Conservation (phyloP, 2,329 filamentous ascomycete genomes). For the Botryotinia calthae region DNA sequence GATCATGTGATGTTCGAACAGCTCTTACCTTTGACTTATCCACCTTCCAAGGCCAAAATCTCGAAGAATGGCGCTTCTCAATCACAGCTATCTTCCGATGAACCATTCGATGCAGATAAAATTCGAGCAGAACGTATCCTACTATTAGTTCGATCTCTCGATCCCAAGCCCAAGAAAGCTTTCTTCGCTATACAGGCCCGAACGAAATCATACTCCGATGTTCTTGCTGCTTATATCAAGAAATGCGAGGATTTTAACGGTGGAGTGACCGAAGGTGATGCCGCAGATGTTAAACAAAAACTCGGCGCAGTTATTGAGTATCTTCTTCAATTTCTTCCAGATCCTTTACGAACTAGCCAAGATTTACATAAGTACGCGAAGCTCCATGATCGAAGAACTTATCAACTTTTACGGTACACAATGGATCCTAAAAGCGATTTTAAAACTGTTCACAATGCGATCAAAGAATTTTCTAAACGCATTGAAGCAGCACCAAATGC, state of each 20-base stretch:
- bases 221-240: conserved; percentile 72
- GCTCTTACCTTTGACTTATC: conserved; percentile 85
- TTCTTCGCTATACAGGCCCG: conserved; percentile 84
- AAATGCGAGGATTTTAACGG: conserved; percentile 90
- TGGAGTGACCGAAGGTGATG: conserved; percentile 73
- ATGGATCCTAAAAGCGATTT: conserved; percentile 87
- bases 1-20: conserved; percentile 84
- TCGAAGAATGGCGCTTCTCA: conserved; percentile 62
- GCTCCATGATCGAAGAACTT: conserved; percentile 82
- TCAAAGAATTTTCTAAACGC: conserved; percentile 84
- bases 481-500: conserved; percentile 65
- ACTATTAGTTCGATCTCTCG: conserved; percentile 74
- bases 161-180: conserved; percentile 74
- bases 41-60: conserved; percentile 62
- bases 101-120: conserved; percentile 63
- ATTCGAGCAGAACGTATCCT: conserved; percentile 83
- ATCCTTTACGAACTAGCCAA: conserved; percentile 65
- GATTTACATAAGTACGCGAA: conserved; percentile 92
- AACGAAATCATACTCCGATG: conserved; percentile 71
- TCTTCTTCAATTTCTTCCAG: conserved; percentile 72
- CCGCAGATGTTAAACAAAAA: conserved; percentile 63
- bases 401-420: conserved; percentile 83
- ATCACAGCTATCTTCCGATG: conserved; percentile 46
- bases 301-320: conserved; percentile 72
- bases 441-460: conserved; percentile 82